Evolutionary conservation across 768 basidiomycete genomes (phyloP).

Genomic region (Exidia glandulosa): DNA sequence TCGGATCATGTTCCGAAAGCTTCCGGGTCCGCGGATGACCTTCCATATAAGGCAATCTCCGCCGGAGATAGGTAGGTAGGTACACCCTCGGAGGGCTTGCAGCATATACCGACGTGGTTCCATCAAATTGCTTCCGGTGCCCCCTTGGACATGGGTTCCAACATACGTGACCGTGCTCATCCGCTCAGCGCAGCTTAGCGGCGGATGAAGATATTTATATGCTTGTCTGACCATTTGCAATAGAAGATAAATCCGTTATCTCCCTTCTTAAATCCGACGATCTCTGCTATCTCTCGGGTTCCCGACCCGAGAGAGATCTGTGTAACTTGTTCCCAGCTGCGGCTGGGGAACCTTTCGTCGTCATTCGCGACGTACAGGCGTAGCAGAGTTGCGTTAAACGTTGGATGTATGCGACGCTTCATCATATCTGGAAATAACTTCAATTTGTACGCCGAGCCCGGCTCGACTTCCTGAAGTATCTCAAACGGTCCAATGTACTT

Average conservation of each 20-base stretch:
- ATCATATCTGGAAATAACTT: constrained; percentile 15
- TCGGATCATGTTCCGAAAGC: too few species aligned
- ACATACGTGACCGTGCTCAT: too few species aligned
- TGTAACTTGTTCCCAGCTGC: not conserved
- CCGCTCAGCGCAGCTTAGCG: too few species aligned
- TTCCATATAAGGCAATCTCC: too few species aligned
- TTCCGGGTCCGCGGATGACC: too few species aligned
- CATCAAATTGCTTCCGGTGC: too few species aligned
- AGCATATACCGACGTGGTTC: too few species aligned
- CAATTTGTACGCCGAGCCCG: constrained; percentile 14
- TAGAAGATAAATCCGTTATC: not conserved
- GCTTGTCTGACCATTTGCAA: not conserved
- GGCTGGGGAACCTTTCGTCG: constrained; percentile 23
- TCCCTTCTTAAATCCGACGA: not conserved
- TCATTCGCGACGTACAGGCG: constrained; percentile 24
- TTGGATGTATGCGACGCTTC: constrained; percentile 11
- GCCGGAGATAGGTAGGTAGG: too few species aligned
- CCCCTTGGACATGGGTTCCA: too few species aligned
- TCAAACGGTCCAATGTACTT: constrained; percentile 30
- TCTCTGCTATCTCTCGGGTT: not conserved
- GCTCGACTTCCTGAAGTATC: constrained; percentile 10
- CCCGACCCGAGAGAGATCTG: not conserved
- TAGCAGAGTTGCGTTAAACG: constrained; percentile 26
- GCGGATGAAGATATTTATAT: too few species aligned
- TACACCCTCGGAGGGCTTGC: too few species aligned